Base-by-base conservation (phyloP, 2,329 filamentous ascomycete genomes). In the Trichoderma sp. region DNA sequence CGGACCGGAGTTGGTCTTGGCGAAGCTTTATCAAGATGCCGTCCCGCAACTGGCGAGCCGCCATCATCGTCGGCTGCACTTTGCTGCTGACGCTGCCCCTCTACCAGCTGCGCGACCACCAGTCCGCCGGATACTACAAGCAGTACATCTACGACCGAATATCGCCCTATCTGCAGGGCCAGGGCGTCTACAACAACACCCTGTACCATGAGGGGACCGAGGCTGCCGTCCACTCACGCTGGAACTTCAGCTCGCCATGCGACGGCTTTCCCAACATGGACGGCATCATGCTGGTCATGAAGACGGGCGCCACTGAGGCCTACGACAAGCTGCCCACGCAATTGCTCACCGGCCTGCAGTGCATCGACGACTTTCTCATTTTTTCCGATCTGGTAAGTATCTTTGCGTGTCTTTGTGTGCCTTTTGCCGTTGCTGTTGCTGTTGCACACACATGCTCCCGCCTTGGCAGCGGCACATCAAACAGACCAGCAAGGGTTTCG, bases 291-390 rank as follows among this genome's bases (percentile, higher is more conserved):
- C 79, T 89, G 32, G 82, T 89, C 71, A 85, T 90, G 81, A 90
- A 90, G 80, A 89, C 88, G 1, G 87, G 88, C 60, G 86, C 87
- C 3, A 88, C 86, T 57, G 87, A 89, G 76, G 81, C 85, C 14
- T 86, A 83, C 75, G 83, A 86, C 30, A 86, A 86, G 73, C 78
- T 90, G 4, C 87, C 88, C 8, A 86, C 85, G 3, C 88, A 89
- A 72, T 80, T 90, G 26, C 80, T 88, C 71, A 88, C 88, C 3
- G 84, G 84, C 12, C 78, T 89, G 70, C 84, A 83, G 71, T 89
- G 87, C 75, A 79, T 87, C n/a, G 81, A 83, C 47, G 85, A 90
- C 74, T 84, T 86, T 68, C 81, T 89, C 28, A 80, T 89, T 72
- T 91, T 89, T 77, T 87, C 86, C 2, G 88, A 91, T 71, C 77